phyloP scores from a whole-genome alignment of 305 asterid genomes.

The Fraxinus latifolia region DNA sequence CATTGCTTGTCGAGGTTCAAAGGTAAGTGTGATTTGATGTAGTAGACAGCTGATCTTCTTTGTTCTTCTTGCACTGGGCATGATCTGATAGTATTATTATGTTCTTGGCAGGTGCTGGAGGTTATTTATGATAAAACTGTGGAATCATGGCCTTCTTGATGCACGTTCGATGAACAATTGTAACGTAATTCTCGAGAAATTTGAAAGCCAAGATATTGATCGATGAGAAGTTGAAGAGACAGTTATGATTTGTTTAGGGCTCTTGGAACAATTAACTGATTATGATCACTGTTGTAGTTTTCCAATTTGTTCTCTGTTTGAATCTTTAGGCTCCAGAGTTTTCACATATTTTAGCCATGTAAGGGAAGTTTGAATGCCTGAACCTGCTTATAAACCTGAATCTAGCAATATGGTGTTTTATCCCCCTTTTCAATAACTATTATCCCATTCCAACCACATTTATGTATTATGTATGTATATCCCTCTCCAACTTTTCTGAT shows the following conservation, averaged over 20 bases:
- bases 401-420: background rate
- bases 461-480: background rate
- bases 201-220: constrained; percentile 40
- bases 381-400: background rate
- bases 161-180: constrained; percentile 76
- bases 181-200: constrained; percentile 52
- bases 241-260: background rate
- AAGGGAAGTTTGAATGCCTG: background rate
- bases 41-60: background rate
- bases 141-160: constrained; percentile 93
- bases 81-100: background rate
- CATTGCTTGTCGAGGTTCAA: background rate
- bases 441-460: background rate
- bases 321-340: background rate
- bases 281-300: background rate
- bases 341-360: background rate
- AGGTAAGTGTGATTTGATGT: background rate
- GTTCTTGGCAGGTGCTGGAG: constrained; percentile 80
- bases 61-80: constrained; percentile 1
- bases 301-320: background rate
- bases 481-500: background rate
- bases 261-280: background rate
- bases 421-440: background rate
- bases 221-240: constrained; percentile 27
- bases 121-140: constrained; percentile 77